Base-by-base conservation (phyloP, 208 protist genomes). In the Crithidia bombi region DNA sequence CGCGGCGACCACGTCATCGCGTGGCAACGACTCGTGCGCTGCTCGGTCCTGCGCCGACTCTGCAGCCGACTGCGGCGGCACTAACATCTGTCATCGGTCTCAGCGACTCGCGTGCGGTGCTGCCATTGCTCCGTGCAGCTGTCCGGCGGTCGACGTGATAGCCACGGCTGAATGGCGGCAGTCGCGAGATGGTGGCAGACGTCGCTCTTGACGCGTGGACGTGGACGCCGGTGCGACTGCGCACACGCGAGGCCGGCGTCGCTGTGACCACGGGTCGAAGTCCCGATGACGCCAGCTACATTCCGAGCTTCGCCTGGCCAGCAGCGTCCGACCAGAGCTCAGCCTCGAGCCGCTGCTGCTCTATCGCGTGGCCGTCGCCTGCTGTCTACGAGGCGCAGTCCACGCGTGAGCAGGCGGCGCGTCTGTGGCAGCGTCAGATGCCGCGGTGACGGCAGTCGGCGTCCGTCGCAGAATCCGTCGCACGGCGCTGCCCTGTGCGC, bases 231-330 rank as follows among this genome's bases (percentile, higher is more conserved):
- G 7, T 38, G 17, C 51, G 36, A 26, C 41, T 69, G 26, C 38
- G 36, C 3, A 51, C 25, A 3, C 46, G 44, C 19, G 25, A 44
- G 14, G 62, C 55, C 30, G 62, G 63, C n/a, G 55, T 32, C 11
- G 63, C 63, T n/a, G n/a, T 36, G 69, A 76, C 70, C 70, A 76
- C 43, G 70, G 70, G 10, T 63, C 70, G 3, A 43, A 10, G 3
- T 21, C 54, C 7, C 61, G 58, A 28, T 58, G 69, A 47, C 43
- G 0, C 33, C 38, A 1, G 33, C n/a, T n/a, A 54, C 35, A 55
- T 17, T 9, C 28, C 25, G 1, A 32, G 49, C 26, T 49, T 15
- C 30, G 52, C 26, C 17, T 57, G n/a, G n/a, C n/a, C 38, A 14
- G 0, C 25, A 25, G 25, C 2, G 36, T 15, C 17, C 36, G 17